Percentiles rank a stretch among this genome's conserved stretches.
Evolutionary conservation across 73 alveolate species (phyloP).

Genomic region (Paraurostyla sp.): DNA sequence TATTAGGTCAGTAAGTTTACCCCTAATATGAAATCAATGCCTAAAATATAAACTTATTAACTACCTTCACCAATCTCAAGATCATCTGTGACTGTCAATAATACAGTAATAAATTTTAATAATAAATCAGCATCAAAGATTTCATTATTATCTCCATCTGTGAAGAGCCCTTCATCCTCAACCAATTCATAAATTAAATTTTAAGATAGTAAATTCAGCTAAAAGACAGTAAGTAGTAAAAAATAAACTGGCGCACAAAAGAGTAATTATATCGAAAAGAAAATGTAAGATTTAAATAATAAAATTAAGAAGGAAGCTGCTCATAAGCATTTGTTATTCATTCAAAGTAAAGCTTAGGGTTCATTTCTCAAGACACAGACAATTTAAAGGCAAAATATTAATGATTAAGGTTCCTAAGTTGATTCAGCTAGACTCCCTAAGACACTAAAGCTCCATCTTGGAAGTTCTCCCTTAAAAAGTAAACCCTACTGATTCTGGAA

Average conservation of each 20-base stretch:
- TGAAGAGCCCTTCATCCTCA: not conserved
- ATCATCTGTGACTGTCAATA: not conserved
- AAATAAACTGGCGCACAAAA: not conserved
- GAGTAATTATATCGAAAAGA: not conserved
- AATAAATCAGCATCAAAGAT: not conserved
- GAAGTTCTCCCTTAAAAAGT: conserved; percentile 66
- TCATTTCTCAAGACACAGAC: not conserved
- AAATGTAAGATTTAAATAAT: not conserved
- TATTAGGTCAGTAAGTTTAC: not conserved
- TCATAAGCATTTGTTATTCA: not conserved
- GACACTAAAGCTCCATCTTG: conserved; percentile 84
- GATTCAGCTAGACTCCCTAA: not conserved
- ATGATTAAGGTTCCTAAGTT: conserved; percentile 23
- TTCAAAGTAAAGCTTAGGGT: not conserved
- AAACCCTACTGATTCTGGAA: conserved; percentile 83
- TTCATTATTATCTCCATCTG: not conserved
- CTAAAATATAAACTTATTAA: not conserved
- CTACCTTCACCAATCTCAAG: not conserved
- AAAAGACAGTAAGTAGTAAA: not conserved
- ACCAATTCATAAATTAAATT: not conserved
- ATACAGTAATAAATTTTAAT: not conserved
- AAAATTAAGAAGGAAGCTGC: conserved; percentile 29
- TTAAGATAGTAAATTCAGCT: not conserved
- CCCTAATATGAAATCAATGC: not conserved
- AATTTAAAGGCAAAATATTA: not conserved